Evolutionary conservation across 345 rosid genomes (phyloP).

Genomic region (Citrus cavaleriei): DNA sequence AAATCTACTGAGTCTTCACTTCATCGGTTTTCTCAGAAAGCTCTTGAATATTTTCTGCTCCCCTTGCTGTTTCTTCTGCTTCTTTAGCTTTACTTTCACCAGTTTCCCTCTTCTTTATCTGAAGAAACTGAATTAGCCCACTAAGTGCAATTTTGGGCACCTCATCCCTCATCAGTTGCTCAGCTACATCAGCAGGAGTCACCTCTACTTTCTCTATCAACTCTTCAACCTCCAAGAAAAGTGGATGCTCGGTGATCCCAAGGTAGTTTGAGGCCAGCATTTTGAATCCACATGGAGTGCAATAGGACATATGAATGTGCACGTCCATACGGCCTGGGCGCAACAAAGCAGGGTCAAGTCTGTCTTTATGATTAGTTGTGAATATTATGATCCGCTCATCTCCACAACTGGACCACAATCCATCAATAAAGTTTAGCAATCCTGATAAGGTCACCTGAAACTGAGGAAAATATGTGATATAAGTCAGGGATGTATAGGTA

Average conservation of each 20-base stretch:
- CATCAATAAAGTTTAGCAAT: constrained; percentile 31
- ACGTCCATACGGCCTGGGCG: constrained; percentile 29
- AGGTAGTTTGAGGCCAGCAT: constrained; percentile 24
- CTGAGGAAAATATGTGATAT: no score
- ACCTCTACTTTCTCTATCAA: constrained; percentile 17
- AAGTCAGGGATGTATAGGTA: no score
- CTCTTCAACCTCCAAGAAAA: constrained; percentile 15
- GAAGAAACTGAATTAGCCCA: constrained; percentile 29
- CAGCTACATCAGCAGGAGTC: constrained; percentile 32
- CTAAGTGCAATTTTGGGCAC: constrained; percentile 11
- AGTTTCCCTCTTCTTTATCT: not conserved
- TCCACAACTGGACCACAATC: constrained; percentile 39
- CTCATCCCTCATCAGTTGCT: constrained; percentile 30
- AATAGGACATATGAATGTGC: constrained; percentile 27
- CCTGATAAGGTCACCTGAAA: constrained; percentile 20
- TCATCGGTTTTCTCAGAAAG: no score
- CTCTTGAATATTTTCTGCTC: not conserved
- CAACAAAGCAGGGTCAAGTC: constrained; percentile 28
- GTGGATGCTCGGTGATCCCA: constrained; percentile 11
- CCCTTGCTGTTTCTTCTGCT: not conserved
- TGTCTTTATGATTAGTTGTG: constrained; percentile 32
- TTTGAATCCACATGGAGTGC: constrained; percentile 27
- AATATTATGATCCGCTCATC: constrained; percentile 36
- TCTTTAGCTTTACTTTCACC: not conserved
- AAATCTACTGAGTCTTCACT: not conserved